Conservation (phyloP, 1,139 yeast genomes). For the Fermentozyma sake region DNA sequence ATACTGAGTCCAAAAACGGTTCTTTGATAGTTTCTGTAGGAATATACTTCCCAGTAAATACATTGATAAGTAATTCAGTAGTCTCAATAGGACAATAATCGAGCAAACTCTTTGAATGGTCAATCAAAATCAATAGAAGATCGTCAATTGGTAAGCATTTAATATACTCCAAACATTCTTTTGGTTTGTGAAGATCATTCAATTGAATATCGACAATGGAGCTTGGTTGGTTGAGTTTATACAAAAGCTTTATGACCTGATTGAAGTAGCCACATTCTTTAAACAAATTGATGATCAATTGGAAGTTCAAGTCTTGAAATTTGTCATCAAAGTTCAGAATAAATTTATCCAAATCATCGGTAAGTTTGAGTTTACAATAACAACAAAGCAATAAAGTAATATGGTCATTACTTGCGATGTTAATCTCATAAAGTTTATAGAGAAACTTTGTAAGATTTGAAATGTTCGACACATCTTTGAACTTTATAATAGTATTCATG, state of each 20-base stretch:
- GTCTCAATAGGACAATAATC: constrained; percentile 75
- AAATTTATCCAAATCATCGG: constrained; percentile 55
- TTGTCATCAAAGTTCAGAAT: constrained; percentile 33
- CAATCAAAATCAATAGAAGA: constrained; percentile 63
- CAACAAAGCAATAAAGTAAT: constrained; percentile 77
- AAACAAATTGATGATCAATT: constrained; percentile 66
- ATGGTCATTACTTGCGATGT: constrained; percentile 68
- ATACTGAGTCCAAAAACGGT: too few species aligned
- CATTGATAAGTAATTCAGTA: constrained; percentile 74
- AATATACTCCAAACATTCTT: constrained; percentile 61
- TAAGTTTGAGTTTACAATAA: constrained; percentile 71
- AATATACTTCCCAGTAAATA: constrained; percentile 79
- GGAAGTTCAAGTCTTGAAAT: constrained; percentile 56
- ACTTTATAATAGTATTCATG: constrained; percentile 75
- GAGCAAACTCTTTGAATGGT: constrained; percentile 62
- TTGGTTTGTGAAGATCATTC: constrained; percentile 60
- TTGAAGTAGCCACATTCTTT: constrained; percentile 70
- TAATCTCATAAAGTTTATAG: constrained; percentile 48
- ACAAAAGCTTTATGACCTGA: constrained; percentile 69
- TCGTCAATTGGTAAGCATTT: constrained; percentile 75
- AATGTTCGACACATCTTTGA: constrained; percentile 80
- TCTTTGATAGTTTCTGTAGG: constrained; percentile 27
- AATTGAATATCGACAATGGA: constrained; percentile 75
- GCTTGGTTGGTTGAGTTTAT: constrained; percentile 68
- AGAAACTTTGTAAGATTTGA: constrained; percentile 62